Evolutionary conservation across 768 basidiomycete species (phyloP).

Genomic region (Exsudoporus frostii): DNA sequence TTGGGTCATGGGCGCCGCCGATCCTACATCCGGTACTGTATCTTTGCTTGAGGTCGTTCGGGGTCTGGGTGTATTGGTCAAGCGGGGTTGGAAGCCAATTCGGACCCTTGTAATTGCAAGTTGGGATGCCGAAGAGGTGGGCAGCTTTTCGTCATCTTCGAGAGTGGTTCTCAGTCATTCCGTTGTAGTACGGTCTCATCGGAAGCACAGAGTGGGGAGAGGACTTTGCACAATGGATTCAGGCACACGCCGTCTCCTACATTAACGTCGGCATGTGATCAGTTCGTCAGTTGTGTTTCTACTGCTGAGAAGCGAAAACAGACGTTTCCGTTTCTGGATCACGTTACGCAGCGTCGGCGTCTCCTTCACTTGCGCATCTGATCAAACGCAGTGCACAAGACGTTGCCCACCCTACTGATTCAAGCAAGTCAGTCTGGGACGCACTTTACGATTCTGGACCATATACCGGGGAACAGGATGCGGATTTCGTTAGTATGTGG

Average conservation of each 20-base stretch:
- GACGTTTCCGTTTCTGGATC: conserved; percentile 56
- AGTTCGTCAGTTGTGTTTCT: not conserved
- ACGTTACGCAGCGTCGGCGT: conserved; percentile 47
- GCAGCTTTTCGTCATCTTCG: not conserved
- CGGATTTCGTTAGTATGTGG: conserved; percentile 42
- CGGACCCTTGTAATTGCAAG: conserved; percentile 70
- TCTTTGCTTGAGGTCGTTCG: conserved; percentile 53
- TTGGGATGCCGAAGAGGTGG: conserved; percentile 75
- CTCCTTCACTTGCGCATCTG: conserved; percentile 65
- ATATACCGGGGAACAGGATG: conserved; percentile 41
- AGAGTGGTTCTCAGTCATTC: not conserved
- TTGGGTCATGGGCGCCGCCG: conserved; percentile 48
- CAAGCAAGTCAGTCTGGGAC: conserved; percentile 54
- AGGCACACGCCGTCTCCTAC: conserved; percentile 78
- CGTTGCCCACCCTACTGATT: conserved; percentile 54
- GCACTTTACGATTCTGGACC: conserved; percentile 54
- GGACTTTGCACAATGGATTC: conserved; percentile 82
- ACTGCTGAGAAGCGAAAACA: conserved; percentile 16
- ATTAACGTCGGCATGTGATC: conserved; percentile 63
- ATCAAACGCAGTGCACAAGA: conserved; percentile 50
- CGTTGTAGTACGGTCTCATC: conserved; percentile 57
- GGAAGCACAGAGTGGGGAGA: conserved; percentile 94
- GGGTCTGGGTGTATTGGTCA: conserved; percentile 47
- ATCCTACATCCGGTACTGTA: conserved; percentile 55
- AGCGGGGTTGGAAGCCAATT: conserved; percentile 60